phyloP scores from a whole-genome alignment of 2,329 filamentous ascomycete genomes.

The Talaromyces albobiverticillius region DNA sequence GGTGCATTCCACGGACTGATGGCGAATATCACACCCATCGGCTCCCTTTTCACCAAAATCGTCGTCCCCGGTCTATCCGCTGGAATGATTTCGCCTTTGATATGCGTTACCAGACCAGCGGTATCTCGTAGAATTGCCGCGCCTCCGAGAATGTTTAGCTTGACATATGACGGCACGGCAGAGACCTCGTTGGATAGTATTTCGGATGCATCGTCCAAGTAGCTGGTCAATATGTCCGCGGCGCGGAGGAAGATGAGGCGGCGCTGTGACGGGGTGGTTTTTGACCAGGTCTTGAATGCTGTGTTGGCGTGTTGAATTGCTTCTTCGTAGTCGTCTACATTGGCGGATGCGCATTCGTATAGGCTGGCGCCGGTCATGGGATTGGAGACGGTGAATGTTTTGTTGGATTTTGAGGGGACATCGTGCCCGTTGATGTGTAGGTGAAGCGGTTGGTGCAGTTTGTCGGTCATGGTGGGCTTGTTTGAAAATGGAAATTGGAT shows the following conservation, averaged over 20 bases:
- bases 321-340: background rate
- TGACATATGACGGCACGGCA: background rate
- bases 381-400: background rate
- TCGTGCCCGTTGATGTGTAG: constrained; percentile 10
- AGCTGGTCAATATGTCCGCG: background rate
- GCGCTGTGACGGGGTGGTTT: background rate
- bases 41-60: constrained; percentile 9
- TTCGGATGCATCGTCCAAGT: background rate
- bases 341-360: constrained; percentile 1
- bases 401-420: background rate
- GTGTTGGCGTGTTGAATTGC: background rate
- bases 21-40: background rate
- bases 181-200: background rate
- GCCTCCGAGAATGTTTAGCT: background rate
- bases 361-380: background rate
- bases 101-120: constrained; percentile 3
- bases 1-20: constrained; percentile 16
- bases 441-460: background rate
- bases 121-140: background rate
- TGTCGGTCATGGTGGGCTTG: background rate
- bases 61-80: constrained; percentile 31
- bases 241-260: background rate
- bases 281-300: background rate
- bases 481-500: no score
- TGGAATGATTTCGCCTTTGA: constrained; percentile 23